Conservation (phyloP, 2,329 filamentous ascomycete genomes). For the Colletotrichum aenigma region DNA sequence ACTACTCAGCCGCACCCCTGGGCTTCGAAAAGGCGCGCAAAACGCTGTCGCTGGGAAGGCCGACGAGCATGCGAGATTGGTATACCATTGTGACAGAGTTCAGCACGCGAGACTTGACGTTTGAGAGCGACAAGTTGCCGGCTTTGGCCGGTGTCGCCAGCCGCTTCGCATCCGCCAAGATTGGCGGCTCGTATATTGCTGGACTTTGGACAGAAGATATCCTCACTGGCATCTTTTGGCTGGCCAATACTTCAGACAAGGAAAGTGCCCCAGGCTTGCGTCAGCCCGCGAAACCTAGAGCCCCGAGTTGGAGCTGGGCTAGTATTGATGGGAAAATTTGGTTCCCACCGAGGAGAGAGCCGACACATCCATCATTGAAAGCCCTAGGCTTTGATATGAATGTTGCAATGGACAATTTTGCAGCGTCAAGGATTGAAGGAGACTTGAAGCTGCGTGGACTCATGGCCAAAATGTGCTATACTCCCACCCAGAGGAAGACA, state of each 20-base stretch:
- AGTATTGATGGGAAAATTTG: neutral
- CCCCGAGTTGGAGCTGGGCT: neutral
- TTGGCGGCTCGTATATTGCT: neutral
- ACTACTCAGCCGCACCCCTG: neutral
- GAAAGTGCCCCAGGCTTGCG: no score
- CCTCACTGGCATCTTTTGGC: neutral
- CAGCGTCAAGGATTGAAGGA: neutral
- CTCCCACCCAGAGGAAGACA: neutral
- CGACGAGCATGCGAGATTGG: neutral
- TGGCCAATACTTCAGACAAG: no score
- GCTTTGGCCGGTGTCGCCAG: neutral
- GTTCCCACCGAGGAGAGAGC: no score
- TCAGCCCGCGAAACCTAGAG: no score
- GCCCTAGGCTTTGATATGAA: neutral
- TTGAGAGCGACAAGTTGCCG: neutral
- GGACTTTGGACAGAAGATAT: neutral
- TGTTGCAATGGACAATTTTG: neutral
- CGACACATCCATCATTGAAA: no score
- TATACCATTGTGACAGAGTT: neutral
- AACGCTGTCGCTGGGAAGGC: accelerated
- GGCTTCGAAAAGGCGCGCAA: neutral
- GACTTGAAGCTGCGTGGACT: neutral
- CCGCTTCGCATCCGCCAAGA: neutral
- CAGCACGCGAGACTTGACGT: no score
- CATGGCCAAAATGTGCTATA: neutral